phyloP scores from a whole-genome alignment of 371 early-diverging fungal genomes.

The Fennellomyces sp. region DNA sequence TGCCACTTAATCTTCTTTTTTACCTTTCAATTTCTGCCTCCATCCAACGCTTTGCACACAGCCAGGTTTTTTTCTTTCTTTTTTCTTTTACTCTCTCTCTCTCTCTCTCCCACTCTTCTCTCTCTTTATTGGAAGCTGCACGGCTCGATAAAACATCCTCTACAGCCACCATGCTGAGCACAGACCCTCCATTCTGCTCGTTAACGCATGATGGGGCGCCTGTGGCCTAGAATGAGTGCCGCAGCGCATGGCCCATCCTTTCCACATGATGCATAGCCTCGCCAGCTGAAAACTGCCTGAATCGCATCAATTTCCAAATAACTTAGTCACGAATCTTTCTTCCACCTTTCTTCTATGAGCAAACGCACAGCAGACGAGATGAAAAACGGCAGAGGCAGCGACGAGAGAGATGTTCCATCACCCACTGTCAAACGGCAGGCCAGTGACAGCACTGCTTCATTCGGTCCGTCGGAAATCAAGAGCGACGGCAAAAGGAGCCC shows the following conservation, averaged over 20 bases:
- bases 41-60: not conserved
- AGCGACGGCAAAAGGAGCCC: not conserved
- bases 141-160: no score
- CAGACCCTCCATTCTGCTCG: no score
- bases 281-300: no score
- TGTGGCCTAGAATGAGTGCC: no score
- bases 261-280: no score
- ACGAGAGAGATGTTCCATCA: not conserved
- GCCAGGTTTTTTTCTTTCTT: not conserved
- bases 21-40: not conserved
- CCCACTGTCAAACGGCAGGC: no score
- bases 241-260: no score
- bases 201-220: no score
- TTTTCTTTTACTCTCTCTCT: not conserved
- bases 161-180: no score
- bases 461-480: not conserved
- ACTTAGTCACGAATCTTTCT: no score
- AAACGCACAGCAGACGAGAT: not conserved
- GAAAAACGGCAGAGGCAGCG: not conserved
- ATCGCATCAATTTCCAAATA: no score
- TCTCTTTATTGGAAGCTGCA: no score
- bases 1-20: not conserved
- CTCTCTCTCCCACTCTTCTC: not conserved
- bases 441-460: not conserved
- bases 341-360: not conserved